A percentile compares a stretch with the other conserved stretches of the same genome.
Evolutionary conservation across 2,329 filamentous ascomycete genomes (phyloP).

Genomic region (Xylaria sp.): DNA sequence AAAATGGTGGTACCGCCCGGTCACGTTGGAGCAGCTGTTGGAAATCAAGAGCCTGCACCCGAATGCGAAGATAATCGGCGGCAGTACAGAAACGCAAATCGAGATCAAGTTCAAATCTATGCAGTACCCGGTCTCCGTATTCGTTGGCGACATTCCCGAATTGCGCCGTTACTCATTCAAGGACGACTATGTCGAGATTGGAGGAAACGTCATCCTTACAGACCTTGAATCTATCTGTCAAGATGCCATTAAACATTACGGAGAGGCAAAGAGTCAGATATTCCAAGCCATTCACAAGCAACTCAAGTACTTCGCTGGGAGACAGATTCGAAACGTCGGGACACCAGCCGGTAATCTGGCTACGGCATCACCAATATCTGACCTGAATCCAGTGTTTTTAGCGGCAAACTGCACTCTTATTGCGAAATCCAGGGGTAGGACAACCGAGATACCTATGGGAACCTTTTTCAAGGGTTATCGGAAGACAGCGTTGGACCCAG

Average conservation of each 20-base stretch:
- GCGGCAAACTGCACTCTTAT: conserved; percentile 85
- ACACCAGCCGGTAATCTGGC: conserved; percentile 94
- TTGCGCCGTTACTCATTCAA: conserved; percentile 83
- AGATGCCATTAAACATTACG: conserved; percentile 83
- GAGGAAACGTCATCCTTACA: conserved; percentile 91
- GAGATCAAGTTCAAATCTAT: conserved; percentile 98
- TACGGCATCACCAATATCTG: conserved; percentile 95
- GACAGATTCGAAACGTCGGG: conserved; percentile 97
- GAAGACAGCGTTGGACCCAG: conserved; percentile 79
- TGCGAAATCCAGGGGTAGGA: conserved; percentile 78
- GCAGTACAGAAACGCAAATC: conserved; percentile 97
- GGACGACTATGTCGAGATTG: conserved; percentile 87
- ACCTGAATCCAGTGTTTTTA: conserved; percentile 93
- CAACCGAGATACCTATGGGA: conserved; percentile 88
- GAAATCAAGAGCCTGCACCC: conserved; percentile 91
- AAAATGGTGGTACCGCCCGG: conserved; percentile 92
- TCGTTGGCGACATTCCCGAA: conserved; percentile 92
- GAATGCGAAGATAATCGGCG: conserved; percentile 91
- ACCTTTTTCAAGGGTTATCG: conserved; percentile 94
- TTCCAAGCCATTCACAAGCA: conserved; percentile 95
- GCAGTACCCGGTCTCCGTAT: conserved; percentile 89
- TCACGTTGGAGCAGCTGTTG: conserved; percentile 85
- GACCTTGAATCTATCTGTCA: conserved; percentile 89
- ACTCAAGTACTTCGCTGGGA: conserved; percentile 91
- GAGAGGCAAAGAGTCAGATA: conserved; percentile 75